These are phyloP conservation scores for Mycena belliarum DNA, from an alignment of 768 basidiomycete species.

Conservation along the genomic window DNA sequence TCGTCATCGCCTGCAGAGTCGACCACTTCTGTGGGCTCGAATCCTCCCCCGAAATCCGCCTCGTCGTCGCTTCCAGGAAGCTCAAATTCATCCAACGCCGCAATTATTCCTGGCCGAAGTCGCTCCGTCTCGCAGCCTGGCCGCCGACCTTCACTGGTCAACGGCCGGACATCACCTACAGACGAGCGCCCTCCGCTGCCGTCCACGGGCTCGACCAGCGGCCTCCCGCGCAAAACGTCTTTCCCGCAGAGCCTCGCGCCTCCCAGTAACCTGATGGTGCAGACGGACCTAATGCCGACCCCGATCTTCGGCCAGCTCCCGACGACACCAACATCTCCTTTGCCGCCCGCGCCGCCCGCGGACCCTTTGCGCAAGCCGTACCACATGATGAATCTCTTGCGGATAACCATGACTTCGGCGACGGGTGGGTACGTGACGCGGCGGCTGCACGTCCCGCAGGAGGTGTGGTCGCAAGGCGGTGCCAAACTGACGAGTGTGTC, in stretches of 20 bases:
- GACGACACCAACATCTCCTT: conserved; percentile 75
- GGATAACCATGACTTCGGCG: conserved; percentile 73
- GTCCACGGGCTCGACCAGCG: conserved; percentile 36
- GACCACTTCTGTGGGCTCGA: conserved; percentile 43
- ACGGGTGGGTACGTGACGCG: conserved; percentile 90
- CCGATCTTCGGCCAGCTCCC: conserved; percentile 58
- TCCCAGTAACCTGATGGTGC: conserved; percentile 48
- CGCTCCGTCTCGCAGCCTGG: conserved; percentile 81
- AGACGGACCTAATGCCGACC: conserved; percentile 47
- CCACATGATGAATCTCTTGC: conserved; percentile 83
- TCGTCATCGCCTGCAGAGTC: conserved; percentile 57
- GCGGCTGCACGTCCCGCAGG: conserved; percentile 82
- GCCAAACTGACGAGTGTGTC: conserved; percentile 79
- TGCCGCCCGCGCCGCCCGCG: conserved; percentile 70
- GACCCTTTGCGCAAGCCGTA: conserved; percentile 84
- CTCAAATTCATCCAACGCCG: conserved; percentile 18
- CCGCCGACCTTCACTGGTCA: conserved; percentile 60
- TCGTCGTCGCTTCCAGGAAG: conserved; percentile 30
- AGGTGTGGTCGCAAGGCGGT: conserved; percentile 90
- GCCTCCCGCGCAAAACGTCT: conserved; percentile 58
- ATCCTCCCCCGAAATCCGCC: conserved; percentile 35
- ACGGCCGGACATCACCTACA: conserved; percentile 51
- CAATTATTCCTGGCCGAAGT: conserved; percentile 46
- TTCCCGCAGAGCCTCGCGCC: conserved; percentile 61
- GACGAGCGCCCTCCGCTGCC: conserved; percentile 60